Evolutionary conservation across 257 asterid genomes (phyloP).

Genomic region (Salvia rosmarinus): DNA sequence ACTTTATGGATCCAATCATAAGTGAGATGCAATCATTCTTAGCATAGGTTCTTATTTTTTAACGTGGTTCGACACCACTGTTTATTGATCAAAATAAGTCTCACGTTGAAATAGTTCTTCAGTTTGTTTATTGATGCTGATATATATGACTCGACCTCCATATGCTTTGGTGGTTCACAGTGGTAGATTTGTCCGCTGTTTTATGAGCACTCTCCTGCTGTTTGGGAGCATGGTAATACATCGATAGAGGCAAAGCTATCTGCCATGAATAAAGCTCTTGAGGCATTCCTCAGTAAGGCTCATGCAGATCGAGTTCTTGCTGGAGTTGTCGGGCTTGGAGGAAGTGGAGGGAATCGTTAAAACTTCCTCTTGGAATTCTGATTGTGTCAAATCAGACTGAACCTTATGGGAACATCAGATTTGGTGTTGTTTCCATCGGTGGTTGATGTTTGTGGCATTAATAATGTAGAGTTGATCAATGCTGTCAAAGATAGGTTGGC

Average conservation of each 20-base stretch:
- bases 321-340: constrained; percentile 94
- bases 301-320: constrained; percentile 49
- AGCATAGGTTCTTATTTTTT: too few relatives aligned
- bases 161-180: constrained; percentile 40
- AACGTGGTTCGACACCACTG: too few relatives aligned
- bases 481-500: constrained; percentile 82
- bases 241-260: constrained; percentile 84
- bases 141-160: too few relatives aligned
- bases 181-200: constrained; percentile 81
- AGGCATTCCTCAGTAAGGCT: constrained; percentile 53
- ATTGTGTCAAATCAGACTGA: constrained; percentile 89
- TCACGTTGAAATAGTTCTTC: too few relatives aligned
- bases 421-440: constrained; percentile 92
- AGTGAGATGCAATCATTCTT: too few relatives aligned
- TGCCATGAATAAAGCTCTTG: constrained; percentile 65
- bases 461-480: constrained; percentile 65
- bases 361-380: constrained; percentile 82
- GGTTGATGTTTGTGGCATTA: constrained; percentile 94
- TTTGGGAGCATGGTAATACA: constrained; percentile 29
- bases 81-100: too few relatives aligned
- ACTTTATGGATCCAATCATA: too few relatives aligned
- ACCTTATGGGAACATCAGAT: constrained; percentile 92
- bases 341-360: constrained; percentile 91
- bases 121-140: constrained; percentile 24
- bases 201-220: constrained; percentile 67